Base-by-base conservation (phyloP, 2,329 filamentous ascomycete species). In the Cordyceps tenuipes region DNA sequence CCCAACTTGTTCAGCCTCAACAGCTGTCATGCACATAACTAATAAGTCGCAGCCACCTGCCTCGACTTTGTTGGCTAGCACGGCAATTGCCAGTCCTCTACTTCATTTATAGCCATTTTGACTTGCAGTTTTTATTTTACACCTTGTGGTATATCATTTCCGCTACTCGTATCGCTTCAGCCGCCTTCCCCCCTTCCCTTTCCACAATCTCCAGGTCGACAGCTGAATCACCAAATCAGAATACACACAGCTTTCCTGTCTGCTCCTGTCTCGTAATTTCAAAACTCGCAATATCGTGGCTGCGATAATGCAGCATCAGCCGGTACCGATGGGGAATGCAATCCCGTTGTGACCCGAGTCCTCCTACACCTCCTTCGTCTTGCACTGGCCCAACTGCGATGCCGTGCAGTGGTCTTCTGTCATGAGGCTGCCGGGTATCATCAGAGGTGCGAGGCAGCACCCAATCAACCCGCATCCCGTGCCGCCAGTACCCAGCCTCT, bases 221-320 rank as follows among this genome's bases (percentile, higher is more conserved):
- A 10, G 34, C 12, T 36, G 6, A 41, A 8, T 29, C 21, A 9
- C 12, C 41, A 43, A 19, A 43, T 70, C 63, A 75, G 51, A 74
- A 72, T 36, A 75, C 67, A 62, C 70, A 73, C 34, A 75, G 46
- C 63, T 70, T 71, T 21, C 69, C 69, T n/a, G 69, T 71, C 60
- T 69, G 64, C 61, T 70, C 70, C 49, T 76, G 71, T 29, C 80
- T 74, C 49, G 72, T 76, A 58, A 91, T 71, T 70, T 90, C 85
- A 73, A 91, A 92, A 61, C 81, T 86, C 64, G 90, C 68, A 31
- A 92, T 80, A 2, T 82, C 81, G 66, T 89, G 84, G 70, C 91
- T 84, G 61, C 80, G 79, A 69, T 87, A 92, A 69, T 89, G 85
- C 71, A 92, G 72, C 69, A 93, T 81, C 61, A 93, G 65, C 61